Evolutionary conservation across 2,329 filamentous ascomycete species (phyloP).

Genomic region (Arthroderma sp.): DNA sequence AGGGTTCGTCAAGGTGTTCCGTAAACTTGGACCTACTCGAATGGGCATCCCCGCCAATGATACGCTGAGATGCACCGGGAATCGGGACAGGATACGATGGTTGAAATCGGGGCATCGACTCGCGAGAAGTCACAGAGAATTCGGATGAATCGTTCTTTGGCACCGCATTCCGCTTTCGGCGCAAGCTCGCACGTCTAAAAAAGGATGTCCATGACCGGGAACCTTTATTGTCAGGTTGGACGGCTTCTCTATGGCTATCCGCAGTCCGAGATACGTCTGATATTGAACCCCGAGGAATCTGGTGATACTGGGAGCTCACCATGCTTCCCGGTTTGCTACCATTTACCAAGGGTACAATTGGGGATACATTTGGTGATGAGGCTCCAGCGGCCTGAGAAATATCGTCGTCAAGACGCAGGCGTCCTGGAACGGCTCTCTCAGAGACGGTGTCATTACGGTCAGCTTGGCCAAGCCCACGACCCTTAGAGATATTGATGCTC

Average conservation of each 20-base stretch:
- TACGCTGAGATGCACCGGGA: background rate
- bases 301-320: no score
- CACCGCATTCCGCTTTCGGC: conserved; percentile 42
- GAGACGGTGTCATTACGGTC: conserved; percentile 24
- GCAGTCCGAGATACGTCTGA: background rate
- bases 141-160: conserved; percentile 47
- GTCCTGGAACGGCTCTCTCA: conserved; percentile 23
- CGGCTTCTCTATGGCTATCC: background rate
- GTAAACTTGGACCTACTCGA: conserved; percentile 82
- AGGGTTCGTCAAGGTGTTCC: conserved; percentile 79
- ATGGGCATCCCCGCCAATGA: conserved; percentile 46
- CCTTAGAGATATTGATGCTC: conserved; percentile 12
- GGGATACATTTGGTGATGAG: conserved; percentile 8
- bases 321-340: no score
- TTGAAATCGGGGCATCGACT: conserved; percentile 57
- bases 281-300: no score
- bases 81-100: conserved; percentile 27
- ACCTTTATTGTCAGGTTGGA: conserved; percentile 17
- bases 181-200: conserved; percentile 52
- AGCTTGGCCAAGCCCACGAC: no score
- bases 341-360: conserved; percentile 8
- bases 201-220: conserved; percentile 52
- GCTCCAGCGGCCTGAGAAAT: no score
- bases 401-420: no score
- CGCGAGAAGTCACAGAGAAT: conserved; percentile 84